These are phyloP conservation scores for Cladosporium phlei DNA, from an alignment of 2,329 filamentous ascomycete species.

Conservation along the genomic window DNA sequence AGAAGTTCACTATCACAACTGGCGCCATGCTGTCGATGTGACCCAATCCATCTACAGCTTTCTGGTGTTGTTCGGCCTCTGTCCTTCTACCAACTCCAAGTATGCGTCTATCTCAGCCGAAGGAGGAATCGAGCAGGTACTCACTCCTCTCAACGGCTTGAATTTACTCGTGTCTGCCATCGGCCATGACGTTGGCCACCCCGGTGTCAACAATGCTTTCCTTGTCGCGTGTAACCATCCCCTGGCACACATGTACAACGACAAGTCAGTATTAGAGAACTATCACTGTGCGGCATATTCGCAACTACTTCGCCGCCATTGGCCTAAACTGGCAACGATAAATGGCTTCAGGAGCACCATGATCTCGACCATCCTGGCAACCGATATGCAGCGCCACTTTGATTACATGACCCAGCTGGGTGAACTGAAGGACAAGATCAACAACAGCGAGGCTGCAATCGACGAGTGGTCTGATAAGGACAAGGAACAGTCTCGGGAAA, in stretches of 20 bases:
- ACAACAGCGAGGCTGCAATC: constrained; percentile 36
- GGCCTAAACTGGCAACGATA: constrained; percentile 77
- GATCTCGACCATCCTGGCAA: constrained; percentile 96
- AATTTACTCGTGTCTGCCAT: constrained; percentile 93
- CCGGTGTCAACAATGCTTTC: constrained; percentile 97
- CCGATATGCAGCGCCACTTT: constrained; percentile 95
- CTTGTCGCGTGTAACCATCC: constrained; percentile 87
- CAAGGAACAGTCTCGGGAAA: constrained; percentile 68
- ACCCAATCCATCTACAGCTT: constrained; percentile 91
- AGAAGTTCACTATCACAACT: constrained; percentile 74
- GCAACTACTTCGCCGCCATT: constrained; percentile 87
- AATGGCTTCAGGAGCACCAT: constrained; percentile 78
- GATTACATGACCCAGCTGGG: constrained; percentile 89
- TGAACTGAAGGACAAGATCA: constrained; percentile 68
- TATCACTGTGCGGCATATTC: constrained; percentile 97
- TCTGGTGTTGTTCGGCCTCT: constrained; percentile 58
- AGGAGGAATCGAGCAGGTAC: constrained; percentile 65
- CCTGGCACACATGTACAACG: constrained; percentile 91
- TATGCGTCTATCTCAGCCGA: constrained; percentile 29
- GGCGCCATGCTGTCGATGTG: constrained; percentile 93
- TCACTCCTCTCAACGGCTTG: constrained; percentile 83
- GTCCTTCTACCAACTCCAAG: constrained; percentile 63
- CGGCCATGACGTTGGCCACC: constrained; percentile 94
- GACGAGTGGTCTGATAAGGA: constrained; percentile 72
- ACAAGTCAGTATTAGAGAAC: constrained; percentile 91